Base-by-base conservation (phyloP, 495 filamentous ascomycete species). In the Rhypophila decipiens region DNA sequence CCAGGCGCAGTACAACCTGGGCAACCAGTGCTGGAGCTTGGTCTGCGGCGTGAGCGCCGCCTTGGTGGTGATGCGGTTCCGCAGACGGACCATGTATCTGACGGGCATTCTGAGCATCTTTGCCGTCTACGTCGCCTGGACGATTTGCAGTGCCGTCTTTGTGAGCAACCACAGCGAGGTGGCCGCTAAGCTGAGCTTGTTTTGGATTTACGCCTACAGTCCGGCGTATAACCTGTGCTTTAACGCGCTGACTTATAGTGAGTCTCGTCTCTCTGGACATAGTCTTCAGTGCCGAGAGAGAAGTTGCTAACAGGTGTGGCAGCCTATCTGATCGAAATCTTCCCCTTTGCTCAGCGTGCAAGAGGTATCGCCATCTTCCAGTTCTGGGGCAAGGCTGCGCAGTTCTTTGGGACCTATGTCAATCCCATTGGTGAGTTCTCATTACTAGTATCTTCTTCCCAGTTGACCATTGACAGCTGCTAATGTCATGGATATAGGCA, bases 201-300 rank as follows among this genome's bases (percentile, higher is more conserved):
- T 84, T 64, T 83, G 81, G 55, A 83, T 83, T 41, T 85, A 83
- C 49, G 63, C 66, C n/a, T 85, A 84, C 52, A 73, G 69, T 0
- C 81, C 80, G 12, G 75, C 74, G 31, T 85, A 85, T 42, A 84
- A 72, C 50, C 66, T 84, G 39, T 81, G 78, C 33, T 83, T 83
- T 50, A 84, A 84, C 45, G 80, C 81, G n/a, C 65, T 84, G 41
- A 82, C 80, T 0, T 84, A 83, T 59, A 82, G 77, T 81, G 57
- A 66, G 70, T 56, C 12, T 21, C 9, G 19, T 17, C 5, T 20
- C 18, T 29, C 33, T n/a, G 13, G 5, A 38, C 17, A 19, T 19
- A 11, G 11, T 39, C 12, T 2, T 4, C 2, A 10, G 4, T n/a
- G 19, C 11, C 9, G 8, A 20, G 37, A 10, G 39, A 49, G 44